phyloP scores from a whole-genome alignment of 2,329 filamentous ascomycete species.

The Penicillium corylophilum region DNA sequence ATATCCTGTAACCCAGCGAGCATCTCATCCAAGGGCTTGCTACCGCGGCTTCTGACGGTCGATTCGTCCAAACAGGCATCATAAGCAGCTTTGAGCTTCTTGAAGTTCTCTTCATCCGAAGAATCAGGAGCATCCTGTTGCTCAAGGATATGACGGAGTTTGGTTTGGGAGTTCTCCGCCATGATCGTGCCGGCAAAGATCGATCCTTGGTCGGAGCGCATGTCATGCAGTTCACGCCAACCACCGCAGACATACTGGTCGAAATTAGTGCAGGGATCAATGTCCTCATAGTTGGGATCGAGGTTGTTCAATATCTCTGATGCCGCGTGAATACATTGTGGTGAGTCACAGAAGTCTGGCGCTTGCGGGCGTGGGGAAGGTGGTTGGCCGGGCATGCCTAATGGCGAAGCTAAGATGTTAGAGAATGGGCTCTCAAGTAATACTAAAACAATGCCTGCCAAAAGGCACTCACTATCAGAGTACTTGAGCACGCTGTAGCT shows the following conservation, averaged over 20 bases:
- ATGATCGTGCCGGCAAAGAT: conserved; percentile 62
- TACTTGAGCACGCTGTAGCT: conserved; percentile 6
- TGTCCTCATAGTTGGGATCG: conserved; percentile 59
- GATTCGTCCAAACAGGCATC: conserved; percentile 65
- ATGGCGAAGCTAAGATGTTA: background rate
- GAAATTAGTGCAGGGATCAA: conserved; percentile 70
- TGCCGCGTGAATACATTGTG: conserved; percentile 63
- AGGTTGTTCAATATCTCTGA: conserved; percentile 63
- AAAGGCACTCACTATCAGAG: conserved; percentile 11
- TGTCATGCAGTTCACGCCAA: conserved; percentile 63
- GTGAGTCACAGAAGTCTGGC: conserved; percentile 52
- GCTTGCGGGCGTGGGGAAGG: conserved; percentile 16
- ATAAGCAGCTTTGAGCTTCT: conserved; percentile 64
- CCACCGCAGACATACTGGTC: conserved; percentile 67
- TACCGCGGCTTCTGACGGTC: conserved; percentile 55
- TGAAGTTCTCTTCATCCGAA: conserved; percentile 54
- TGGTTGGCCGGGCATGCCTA: conserved; percentile 10
- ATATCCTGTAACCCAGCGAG: conserved; percentile 53
- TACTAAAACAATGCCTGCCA: background rate
- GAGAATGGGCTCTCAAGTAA: background rate
- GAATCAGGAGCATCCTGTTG: conserved; percentile 42
- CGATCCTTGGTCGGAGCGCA: conserved; percentile 62
- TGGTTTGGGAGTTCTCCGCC: conserved; percentile 58
- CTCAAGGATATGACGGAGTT: conserved; percentile 64
- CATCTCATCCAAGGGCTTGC: conserved; percentile 56